Conservation (phyloP, 768 basidiomycete species). For the Termitomyces eurrhizus region DNA sequence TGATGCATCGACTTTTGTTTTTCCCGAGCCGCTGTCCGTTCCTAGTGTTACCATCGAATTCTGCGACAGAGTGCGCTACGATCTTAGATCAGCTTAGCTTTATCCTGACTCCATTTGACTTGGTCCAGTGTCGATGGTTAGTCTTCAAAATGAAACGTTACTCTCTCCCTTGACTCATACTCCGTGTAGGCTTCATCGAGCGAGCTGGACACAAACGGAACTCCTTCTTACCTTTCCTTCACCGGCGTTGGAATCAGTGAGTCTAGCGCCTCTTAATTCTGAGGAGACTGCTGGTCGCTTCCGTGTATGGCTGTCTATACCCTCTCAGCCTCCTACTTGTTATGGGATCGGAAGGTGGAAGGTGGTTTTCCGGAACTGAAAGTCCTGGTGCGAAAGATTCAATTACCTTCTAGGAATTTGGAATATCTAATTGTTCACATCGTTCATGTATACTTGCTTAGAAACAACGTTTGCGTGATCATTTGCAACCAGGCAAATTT, state of each 20-base stretch:
- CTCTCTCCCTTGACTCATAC: constrained; percentile 1
- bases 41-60: constrained; percentile 83
- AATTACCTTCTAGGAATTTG: neutral
- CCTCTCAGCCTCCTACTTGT: constrained; percentile 34
- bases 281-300: constrained; percentile 90
- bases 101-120: neutral
- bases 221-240: constrained; percentile 88
- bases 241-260: constrained; percentile 62
- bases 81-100: neutral
- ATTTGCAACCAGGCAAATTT: constrained; percentile 73
- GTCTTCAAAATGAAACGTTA: constrained; percentile 12
- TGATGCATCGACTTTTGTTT: constrained; percentile 52
- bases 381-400: constrained; percentile 46
- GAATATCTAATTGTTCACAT: neutral
- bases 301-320: constrained; percentile 75
- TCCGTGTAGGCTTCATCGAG: constrained; percentile 76
- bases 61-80: constrained; percentile 79
- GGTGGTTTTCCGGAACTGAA: constrained; percentile 93
- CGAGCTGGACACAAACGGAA: constrained; percentile 92
- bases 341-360: constrained; percentile 91
- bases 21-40: constrained; percentile 39
- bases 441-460: constrained; percentile 23
- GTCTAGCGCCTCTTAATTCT: constrained; percentile 67
- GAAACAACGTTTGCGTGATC: constrained; percentile 89
- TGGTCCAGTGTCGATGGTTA: constrained; percentile 74